Evolutionary conservation across 371 early-diverging fungal genomes (phyloP).

Genomic region (Mortierella sp.): DNA sequence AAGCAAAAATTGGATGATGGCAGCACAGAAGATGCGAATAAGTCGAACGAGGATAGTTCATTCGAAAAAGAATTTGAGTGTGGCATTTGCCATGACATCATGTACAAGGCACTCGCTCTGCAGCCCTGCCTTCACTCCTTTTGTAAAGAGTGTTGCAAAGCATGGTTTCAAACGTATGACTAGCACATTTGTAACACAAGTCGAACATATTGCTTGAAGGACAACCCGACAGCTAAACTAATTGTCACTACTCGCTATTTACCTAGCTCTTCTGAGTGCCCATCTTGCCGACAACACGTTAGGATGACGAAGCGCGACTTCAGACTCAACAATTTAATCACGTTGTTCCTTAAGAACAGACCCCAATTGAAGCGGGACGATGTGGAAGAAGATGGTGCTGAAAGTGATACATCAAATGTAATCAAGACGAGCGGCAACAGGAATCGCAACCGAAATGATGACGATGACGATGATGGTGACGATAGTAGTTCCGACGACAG

Average conservation of each 20-base stretch:
- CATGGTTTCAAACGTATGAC: constrained; percentile 37
- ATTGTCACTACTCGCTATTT: not conserved
- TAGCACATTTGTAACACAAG: not conserved
- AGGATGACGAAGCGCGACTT: constrained; percentile 40
- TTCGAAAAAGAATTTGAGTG: constrained; percentile 56
- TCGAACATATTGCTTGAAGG: no score
- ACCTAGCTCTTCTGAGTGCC: constrained; percentile 29
- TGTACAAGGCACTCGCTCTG: constrained; percentile 40
- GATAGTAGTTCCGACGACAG: constrained; percentile 23
- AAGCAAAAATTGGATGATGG: constrained; percentile 17
- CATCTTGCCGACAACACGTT: constrained; percentile 38
- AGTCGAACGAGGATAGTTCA: constrained; percentile 24
- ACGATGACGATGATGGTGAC: constrained; percentile 19
- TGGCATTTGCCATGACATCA: constrained; percentile 50
- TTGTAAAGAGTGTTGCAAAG: constrained; percentile 48
- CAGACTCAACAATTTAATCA: constrained; percentile 46
- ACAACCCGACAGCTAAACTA: no score
- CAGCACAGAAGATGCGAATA: constrained; percentile 3
- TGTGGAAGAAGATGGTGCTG: constrained; percentile 33
- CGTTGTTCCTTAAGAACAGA: constrained; percentile 30
- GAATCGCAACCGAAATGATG: constrained; percentile 1
- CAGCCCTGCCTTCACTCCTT: constrained; percentile 54
- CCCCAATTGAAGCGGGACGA: constrained; percentile 52
- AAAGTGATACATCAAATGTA: constrained; percentile 43
- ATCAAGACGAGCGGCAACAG: constrained; percentile 5